Evolutionary conservation across 331 rosid genomes (phyloP).

Genomic region (Pyracantha coccinea): DNA sequence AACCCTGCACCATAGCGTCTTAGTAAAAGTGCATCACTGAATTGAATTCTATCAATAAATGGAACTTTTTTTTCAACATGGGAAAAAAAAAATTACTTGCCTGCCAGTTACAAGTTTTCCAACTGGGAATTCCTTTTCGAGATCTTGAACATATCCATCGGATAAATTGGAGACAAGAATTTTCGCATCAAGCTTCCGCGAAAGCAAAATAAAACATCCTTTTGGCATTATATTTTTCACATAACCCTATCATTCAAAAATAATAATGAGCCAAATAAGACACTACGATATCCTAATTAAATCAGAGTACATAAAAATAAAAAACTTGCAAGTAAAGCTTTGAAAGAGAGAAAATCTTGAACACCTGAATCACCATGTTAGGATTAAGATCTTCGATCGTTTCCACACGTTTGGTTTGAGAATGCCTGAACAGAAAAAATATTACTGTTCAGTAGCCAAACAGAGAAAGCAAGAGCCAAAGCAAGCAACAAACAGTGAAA

Average conservation of each 20-base stretch:
- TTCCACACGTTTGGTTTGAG: slow-evolving; percentile 29
- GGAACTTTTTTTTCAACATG: background rate
- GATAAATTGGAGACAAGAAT: slow-evolving; percentile 75
- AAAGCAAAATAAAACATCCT: slow-evolving; percentile 80
- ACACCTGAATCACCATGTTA: slow-evolving; percentile 66
- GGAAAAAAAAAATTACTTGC: too few relatives aligned
- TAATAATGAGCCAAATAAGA: slow-evolving; percentile 5
- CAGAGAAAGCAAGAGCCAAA: background rate
- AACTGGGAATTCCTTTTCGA: slow-evolving; percentile 61
- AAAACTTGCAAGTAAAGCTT: background rate
- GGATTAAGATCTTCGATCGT: slow-evolving; percentile 66
- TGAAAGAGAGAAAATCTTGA: background rate
- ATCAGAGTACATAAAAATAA: background rate
- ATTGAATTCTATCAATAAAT: background rate
- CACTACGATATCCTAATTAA: background rate
- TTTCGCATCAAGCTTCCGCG: slow-evolving; percentile 80
- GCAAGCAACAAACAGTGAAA: background rate
- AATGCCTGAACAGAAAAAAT: slow-evolving; percentile 32
- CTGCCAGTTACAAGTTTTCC: slow-evolving; percentile 84
- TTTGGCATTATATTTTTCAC: slow-evolving; percentile 66
- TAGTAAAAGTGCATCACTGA: slow-evolving; percentile 15
- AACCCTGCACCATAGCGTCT: slow-evolving; percentile 52
- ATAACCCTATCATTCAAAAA: slow-evolving; percentile 56
- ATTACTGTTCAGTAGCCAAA: background rate
- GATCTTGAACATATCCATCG: slow-evolving; percentile 55